Base-by-base conservation (phyloP, 768 basidiomycete species). In the Gyrodon lividus region DNA sequence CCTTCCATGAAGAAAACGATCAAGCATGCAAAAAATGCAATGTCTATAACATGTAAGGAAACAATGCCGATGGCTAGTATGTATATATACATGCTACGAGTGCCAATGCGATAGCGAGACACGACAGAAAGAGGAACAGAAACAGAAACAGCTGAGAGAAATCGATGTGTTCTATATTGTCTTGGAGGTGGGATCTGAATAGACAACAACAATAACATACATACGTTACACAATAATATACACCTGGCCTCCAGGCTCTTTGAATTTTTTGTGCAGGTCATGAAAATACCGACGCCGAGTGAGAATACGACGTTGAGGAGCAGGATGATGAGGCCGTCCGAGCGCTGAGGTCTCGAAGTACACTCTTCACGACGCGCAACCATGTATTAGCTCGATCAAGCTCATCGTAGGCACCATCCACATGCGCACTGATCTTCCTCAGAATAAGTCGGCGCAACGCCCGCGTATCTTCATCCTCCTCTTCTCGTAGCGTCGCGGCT, bases 321-420 rank as follows among this genome's bases (percentile, higher is more conserved):
- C 7, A 8, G 39, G 57, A 13, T 13, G 46, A 43, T 31, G 58
- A 19, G 16, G 55, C 50, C 7, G 52, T 43, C 17, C 45, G 56
- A 30, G 43, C 53, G 35, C 80, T 79, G 41, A 82, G 76, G 45
- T 83, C 80, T 37, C 77, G 74, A 14, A 85, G 73, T 24, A 81
- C 82, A 44, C 82, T 84, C 56, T 80, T 83, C 52, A 88, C 78
- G 45, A 87, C 79, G 42, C 76, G 73, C 17, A 87, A 66, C 86
- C 87, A 88, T 1, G 67, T 69, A 19, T 71, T 72, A 30, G 76
- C 75, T 55, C 76, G 79, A 52, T 88, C 84, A 38, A 87, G 72
- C 60, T 87, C 83, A 38, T 83, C 83, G 58, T 79, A 77, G 2
- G 82, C 81, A 6, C 79, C 80, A 14, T 72, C 72, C 46, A 79